A percentile compares a stretch with the other conserved stretches of the same genome.
Evolutionary conservation across 257 asterid genomes (phyloP).

Genomic region (Paulownia fortunei): DNA sequence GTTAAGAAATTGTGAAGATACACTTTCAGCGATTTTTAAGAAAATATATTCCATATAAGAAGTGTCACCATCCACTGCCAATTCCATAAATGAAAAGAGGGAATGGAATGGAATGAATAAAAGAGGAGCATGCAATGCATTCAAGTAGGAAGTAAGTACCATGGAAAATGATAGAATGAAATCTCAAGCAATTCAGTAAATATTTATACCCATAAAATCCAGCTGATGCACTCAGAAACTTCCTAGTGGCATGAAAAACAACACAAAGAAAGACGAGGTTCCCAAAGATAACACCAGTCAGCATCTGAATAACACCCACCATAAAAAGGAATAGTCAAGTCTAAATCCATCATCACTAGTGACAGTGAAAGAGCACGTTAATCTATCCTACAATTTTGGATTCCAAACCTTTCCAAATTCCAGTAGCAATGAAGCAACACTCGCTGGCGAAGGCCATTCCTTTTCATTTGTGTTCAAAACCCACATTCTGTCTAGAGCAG

Average conservation of each 20-base stretch:
- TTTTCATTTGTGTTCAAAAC: constrained; percentile 46
- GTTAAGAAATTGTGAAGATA: neutral
- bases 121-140: neutral
- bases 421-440: constrained; percentile 45
- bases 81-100: constrained; percentile 7
- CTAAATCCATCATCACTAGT: neutral
- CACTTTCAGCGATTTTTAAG: neutral
- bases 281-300: constrained; percentile 57
- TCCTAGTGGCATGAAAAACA: constrained; percentile 51
- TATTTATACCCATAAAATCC: constrained; percentile 53
- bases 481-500: constrained; percentile 63
- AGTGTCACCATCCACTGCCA: neutral
- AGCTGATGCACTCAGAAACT: constrained; percentile 48
- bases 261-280: constrained; percentile 53
- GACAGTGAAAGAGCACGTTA: neutral
- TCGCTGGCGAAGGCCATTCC: constrained; percentile 41
- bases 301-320: constrained; percentile 48
- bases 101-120: neutral
- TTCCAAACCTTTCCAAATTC: constrained; percentile 58
- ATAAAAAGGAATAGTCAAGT: constrained; percentile 29
- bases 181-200: constrained; percentile 23
- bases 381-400: neutral
- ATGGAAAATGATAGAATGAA: neutral
- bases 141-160: neutral
- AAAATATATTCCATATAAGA: constrained; percentile 11